These are phyloP conservation scores for Datisca glomerata DNA, from an alignment of 306 rosid genomes.

Conservation along the genomic window DNA sequence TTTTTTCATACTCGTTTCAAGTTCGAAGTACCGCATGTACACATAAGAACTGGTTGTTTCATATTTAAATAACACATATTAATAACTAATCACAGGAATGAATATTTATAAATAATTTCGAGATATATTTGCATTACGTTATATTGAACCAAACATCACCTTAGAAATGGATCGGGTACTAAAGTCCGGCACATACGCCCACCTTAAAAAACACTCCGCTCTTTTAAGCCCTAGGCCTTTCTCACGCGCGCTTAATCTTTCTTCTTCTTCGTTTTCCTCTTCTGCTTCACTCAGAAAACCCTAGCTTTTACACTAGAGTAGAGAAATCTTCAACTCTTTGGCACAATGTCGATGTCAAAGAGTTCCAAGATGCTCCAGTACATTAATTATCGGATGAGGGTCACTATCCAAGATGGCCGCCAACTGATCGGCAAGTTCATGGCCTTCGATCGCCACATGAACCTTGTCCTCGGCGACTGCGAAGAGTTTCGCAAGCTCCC, in stretches of 20 bases:
- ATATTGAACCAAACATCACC: too few relatives aligned
- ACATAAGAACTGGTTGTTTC: too few relatives aligned
- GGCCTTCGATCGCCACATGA: constrained; percentile 99
- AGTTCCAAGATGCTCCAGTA: constrained; percentile 98
- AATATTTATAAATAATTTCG: too few relatives aligned
- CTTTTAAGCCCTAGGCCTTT: constrained; percentile 7
- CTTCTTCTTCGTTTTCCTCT: not conserved
- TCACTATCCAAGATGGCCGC: constrained; percentile 94
- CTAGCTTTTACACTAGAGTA: constrained; percentile 3
- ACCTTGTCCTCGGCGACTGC: constrained; percentile 92
- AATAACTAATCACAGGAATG: too few relatives aligned
- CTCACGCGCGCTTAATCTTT: not conserved
- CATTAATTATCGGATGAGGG: constrained; percentile 88
- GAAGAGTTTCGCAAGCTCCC: constrained; percentile 98
- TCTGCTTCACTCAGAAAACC: not conserved
- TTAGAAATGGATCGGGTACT: too few relatives aligned
- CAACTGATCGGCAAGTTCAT: constrained; percentile 93
- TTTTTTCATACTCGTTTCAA: too few relatives aligned
- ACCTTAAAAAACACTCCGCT: too few relatives aligned
- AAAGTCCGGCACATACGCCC: too few relatives aligned
- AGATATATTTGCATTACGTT: too few relatives aligned
- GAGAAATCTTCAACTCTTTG: not conserved
- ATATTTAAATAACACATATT: too few relatives aligned
- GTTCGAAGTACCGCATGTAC: too few relatives aligned
- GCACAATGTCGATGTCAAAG: constrained; percentile 99